Conservation (phyloP, 129 eudicot genomes). For the Oenanthe sinensis region DNA sequence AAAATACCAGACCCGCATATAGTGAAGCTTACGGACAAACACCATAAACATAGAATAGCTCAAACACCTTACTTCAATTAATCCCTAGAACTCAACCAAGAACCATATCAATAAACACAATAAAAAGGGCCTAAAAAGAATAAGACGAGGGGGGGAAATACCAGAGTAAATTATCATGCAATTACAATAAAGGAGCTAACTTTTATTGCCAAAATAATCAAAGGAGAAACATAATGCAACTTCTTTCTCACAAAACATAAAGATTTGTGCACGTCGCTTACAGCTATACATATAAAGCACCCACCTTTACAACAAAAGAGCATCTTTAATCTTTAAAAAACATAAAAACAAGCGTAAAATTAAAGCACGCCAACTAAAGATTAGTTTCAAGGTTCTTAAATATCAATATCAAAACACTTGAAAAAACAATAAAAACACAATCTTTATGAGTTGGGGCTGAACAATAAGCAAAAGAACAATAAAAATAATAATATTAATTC, state of each 20-base stretch:
- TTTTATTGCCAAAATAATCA: not conserved
- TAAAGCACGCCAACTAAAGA: conserved; percentile 1
- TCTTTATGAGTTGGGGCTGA: not conserved
- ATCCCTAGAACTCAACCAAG: not conserved
- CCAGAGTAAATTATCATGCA: not conserved
- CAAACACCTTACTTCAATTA: conserved; percentile 5
- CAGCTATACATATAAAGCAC: not conserved
- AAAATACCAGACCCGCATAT: not conserved
- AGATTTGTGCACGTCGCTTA: not conserved
- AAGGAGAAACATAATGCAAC: not conserved
- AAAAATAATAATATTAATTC: not conserved
- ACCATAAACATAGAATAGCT: not conserved
- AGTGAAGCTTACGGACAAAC: not conserved
- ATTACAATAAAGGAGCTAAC: too few relatives aligned
- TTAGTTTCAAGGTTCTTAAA: not conserved
- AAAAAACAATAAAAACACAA: not conserved
- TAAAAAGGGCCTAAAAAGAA: not conserved
- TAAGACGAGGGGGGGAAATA: not conserved
- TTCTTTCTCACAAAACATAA: not conserved
- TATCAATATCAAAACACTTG: not conserved
- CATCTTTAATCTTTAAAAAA: not conserved
- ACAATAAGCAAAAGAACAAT: not conserved
- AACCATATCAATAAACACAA: not conserved
- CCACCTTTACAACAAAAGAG: not conserved
- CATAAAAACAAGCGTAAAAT: not conserved